phyloP scores from a whole-genome alignment of 2,329 filamentous ascomycete genomes.

The Talaromyces verruculosus region DNA sequence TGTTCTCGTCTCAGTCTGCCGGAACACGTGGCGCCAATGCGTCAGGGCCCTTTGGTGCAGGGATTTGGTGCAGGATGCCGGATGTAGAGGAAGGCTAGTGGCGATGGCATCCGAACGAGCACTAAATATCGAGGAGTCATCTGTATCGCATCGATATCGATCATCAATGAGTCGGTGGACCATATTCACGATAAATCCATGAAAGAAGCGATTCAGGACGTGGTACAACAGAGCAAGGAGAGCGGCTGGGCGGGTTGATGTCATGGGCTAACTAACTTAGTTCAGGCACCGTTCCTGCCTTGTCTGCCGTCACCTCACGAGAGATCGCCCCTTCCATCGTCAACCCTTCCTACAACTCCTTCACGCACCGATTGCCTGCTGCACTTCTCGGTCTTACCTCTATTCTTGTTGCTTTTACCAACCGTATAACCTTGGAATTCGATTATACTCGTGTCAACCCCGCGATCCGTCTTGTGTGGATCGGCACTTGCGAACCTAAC shows the following conservation, averaged over 20 bases:
- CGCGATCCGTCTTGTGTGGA: not conserved
- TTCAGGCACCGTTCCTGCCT: conserved; percentile 6
- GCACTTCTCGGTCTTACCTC: not conserved
- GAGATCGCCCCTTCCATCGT: not conserved
- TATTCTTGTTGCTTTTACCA: not conserved
- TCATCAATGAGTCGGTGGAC: not conserved
- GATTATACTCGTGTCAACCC: not conserved
- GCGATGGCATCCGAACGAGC: not conserved
- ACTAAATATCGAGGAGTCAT: not conserved
- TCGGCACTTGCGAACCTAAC: conserved; percentile 4
- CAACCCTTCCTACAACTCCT: not conserved
- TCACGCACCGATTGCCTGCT: not conserved
- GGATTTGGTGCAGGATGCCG: not conserved
- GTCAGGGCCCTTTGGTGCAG: not conserved
- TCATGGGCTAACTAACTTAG: not conserved
- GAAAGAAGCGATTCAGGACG: not conserved
- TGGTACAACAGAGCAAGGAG: not conserved
- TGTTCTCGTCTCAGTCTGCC: not conserved
- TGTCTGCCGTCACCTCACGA: not conserved
- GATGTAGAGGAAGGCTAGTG: not conserved
- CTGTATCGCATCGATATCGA: not conserved
- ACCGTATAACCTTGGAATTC: too few species aligned
- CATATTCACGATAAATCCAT: not conserved
- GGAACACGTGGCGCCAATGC: conserved; percentile 18
- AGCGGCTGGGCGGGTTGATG: not conserved